Evolutionary conservation across 495 filamentous ascomycete genomes (phyloP).

Genomic region (Penicillium egyptiacum): DNA sequence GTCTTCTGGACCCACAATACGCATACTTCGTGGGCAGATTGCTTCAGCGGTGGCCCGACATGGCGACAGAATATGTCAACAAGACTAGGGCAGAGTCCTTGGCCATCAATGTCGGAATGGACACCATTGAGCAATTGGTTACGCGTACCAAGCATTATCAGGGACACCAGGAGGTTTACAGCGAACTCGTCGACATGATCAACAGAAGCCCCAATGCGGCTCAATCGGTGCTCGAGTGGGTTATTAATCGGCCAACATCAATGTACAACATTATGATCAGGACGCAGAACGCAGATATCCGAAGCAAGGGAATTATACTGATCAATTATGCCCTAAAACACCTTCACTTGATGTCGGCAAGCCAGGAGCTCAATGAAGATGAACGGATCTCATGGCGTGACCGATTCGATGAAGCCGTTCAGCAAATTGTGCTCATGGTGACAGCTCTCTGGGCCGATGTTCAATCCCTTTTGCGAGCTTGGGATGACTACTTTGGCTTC

Average conservation of each 20-base stretch:
- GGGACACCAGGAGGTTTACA: conserved; percentile 59
- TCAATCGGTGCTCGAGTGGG: conserved; percentile 60
- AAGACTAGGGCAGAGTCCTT: conserved; percentile 57
- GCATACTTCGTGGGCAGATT: conserved; percentile 63
- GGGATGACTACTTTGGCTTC: conserved; percentile 80
- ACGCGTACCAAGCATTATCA: conserved; percentile 68
- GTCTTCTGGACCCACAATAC: conserved; percentile 75
- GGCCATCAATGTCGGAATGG: conserved; percentile 65
- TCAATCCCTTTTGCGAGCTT: conserved; percentile 60
- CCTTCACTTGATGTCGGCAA: conserved; percentile 50
- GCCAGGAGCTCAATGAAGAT: conserved; percentile 28
- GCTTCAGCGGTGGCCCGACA: conserved; percentile 48
- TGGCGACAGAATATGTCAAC: conserved; percentile 44
- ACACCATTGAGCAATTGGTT: conserved; percentile 78
- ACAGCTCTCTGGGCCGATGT: conserved; percentile 54
- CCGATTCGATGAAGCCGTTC: conserved; percentile 46
- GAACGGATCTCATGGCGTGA: conserved; percentile 33
- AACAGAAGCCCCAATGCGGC: conserved; percentile 36
- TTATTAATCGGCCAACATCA: conserved; percentile 51
- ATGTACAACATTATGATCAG: conserved; percentile 67
- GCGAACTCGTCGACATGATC: conserved; percentile 53
- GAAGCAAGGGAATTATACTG: conserved; percentile 56
- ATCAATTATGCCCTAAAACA: conserved; percentile 51
- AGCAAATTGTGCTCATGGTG: conserved; percentile 53
- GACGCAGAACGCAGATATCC: conserved; percentile 60